These are phyloP conservation scores for Astrephomene gubernaculifera DNA, from an alignment of 139 green algal genomes.

Conservation along the genomic window DNA sequence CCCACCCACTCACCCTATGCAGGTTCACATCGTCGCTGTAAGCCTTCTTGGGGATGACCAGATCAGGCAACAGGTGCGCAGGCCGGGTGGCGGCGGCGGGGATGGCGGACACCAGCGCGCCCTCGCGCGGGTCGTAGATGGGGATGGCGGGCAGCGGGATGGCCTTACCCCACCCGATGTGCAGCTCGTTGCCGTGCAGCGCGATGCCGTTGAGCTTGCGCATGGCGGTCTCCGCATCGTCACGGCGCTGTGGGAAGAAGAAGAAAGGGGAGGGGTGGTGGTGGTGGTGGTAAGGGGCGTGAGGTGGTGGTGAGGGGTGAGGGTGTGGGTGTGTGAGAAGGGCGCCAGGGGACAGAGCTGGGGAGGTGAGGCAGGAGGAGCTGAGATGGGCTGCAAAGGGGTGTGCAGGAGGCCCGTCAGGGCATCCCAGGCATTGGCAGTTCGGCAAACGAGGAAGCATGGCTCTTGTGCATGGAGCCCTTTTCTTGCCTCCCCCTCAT, in stretches of 20 bases:
- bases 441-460: too few relatives aligned
- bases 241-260: slow-evolving; percentile 65
- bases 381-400: too few relatives aligned
- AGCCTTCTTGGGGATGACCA: slow-evolving; percentile 44
- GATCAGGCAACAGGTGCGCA: slow-evolving; percentile 41
- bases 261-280: background rate
- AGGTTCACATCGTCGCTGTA: slow-evolving; percentile 38
- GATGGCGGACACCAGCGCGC: slow-evolving; percentile 34
- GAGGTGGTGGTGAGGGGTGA: background rate
- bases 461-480: too few relatives aligned
- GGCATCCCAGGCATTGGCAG: too few relatives aligned
- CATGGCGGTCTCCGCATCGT: slow-evolving; percentile 79
- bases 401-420: too few relatives aligned
- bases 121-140: slow-evolving; percentile 70
- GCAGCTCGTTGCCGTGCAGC: slow-evolving; percentile 83
- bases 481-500: too few relatives aligned
- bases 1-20: slow-evolving; percentile 23
- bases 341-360: too few relatives aligned
- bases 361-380: too few relatives aligned
- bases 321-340: too few relatives aligned
- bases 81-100: slow-evolving; percentile 41
- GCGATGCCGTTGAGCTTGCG: slow-evolving; percentile 84
- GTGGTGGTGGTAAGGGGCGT: background rate
- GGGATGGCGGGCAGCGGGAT: slow-evolving; percentile 83
- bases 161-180: slow-evolving; percentile 96